A percentile compares a stretch with the other conserved stretches of the same genome.
Conservation (phyloP, 2,329 filamentous ascomycete genomes). For the Graphiopsis chlorocephala region DNA sequence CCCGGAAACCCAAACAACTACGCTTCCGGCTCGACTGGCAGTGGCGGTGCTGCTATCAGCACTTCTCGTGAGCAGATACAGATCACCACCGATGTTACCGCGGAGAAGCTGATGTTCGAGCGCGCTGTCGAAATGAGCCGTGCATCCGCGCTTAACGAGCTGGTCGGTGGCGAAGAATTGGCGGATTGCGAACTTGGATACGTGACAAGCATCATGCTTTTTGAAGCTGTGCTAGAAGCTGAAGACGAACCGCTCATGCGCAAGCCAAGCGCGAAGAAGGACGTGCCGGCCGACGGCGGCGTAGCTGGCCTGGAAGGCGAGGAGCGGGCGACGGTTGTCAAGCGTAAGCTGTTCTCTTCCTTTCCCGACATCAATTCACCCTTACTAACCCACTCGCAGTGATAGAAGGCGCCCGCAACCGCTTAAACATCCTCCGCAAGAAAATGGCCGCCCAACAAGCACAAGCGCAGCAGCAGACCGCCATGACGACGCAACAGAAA, state of each 20-base stretch:
- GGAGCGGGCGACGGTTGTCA: constrained; percentile 70
- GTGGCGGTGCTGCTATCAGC: constrained; percentile 53
- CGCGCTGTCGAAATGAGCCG: constrained; percentile 96
- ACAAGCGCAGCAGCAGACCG: not conserved
- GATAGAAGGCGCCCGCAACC: constrained; percentile 44
- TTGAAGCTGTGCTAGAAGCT: constrained; percentile 87
- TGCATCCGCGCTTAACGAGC: constrained; percentile 89
- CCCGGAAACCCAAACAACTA: constrained; percentile 82
- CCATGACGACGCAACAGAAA: not conserved
- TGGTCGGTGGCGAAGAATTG: constrained; percentile 79
- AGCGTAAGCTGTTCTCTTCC: constrained; percentile 49
- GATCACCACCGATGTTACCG: constrained; percentile 83
- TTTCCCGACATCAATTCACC: not conserved
- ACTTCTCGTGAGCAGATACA: constrained; percentile 74
- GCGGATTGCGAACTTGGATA: constrained; percentile 88
- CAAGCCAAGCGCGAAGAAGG: constrained; percentile 46
- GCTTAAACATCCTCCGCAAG: constrained; percentile 43
- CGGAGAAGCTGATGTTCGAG: constrained; percentile 97
- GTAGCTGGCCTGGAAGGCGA: constrained; percentile 60
- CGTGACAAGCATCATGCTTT: constrained; percentile 86
- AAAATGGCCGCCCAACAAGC: constrained; percentile 36
- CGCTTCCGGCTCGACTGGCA: constrained; percentile 47
- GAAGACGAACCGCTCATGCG: constrained; percentile 59
- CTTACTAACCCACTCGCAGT: constrained; percentile 37
- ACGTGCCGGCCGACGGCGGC: constrained; percentile 44